A percentile compares a stretch with the other conserved stretches of the same genome.
Evolutionary conservation across 352 stramenopile species (phyloP).

Genomic region (Globisporangium solare): DNA sequence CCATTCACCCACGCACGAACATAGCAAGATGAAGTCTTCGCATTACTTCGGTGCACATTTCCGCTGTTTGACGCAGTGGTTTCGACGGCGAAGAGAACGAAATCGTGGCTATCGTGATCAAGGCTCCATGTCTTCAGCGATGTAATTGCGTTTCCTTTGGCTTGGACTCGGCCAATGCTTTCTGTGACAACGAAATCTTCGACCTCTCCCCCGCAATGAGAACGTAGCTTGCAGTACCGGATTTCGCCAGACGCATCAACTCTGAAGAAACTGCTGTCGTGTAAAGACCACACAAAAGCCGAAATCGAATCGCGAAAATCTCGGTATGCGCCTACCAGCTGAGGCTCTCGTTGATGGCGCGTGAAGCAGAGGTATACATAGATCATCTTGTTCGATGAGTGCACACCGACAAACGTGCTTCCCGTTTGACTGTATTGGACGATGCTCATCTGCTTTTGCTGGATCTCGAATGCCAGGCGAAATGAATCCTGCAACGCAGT

Average conservation of each 20-base stretch:
- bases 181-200: conserved; percentile 37
- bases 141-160: conserved; percentile 18
- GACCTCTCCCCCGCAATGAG: conserved; percentile 29
- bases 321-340: conserved; percentile 40
- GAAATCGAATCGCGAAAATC: conserved; percentile 40
- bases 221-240: conserved; percentile 33
- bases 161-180: conserved; percentile 20
- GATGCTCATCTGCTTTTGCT: conserved; percentile 53
- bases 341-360: conserved; percentile 37
- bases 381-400: conserved; percentile 34
- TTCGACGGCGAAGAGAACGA: conserved; percentile 50
- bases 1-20: conserved; percentile 59
- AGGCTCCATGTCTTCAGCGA: conserved; percentile 26
- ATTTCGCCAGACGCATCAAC: conserved; percentile 27
- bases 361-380: conserved; percentile 48
- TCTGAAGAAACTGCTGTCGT: conserved; percentile 50
- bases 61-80: conserved; percentile 7
- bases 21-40: conserved; percentile 10
- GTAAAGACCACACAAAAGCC: conserved; percentile 34
- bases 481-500: conserved; percentile 59
- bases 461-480: conserved; percentile 55
- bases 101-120: conserved; percentile 43
- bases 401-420: conserved; percentile 37
- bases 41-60: neutral
- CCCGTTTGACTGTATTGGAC: conserved; percentile 62